A percentile compares a stretch with the other conserved stretches of the same genome.
phyloP scores from a whole-genome alignment of 208 protist species.

The Dictyostelium gargantuum region DNA sequence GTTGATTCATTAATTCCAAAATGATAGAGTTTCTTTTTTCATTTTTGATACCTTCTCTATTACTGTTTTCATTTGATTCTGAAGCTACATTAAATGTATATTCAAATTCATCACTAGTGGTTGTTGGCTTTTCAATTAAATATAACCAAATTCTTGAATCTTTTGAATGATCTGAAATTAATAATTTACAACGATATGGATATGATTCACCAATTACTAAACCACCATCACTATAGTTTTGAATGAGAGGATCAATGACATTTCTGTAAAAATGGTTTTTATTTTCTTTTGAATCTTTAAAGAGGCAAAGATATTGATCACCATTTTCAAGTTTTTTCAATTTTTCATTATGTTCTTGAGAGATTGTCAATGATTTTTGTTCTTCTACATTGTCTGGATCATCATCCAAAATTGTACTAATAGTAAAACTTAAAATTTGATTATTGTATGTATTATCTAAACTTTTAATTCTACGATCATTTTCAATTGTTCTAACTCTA shows the following conservation, averaged over 20 bases:
- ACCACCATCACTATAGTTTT: neutral
- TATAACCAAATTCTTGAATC: neutral
- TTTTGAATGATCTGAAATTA: neutral
- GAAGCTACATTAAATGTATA: neutral
- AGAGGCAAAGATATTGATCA: neutral
- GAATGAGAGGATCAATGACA: neutral
- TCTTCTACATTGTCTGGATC: neutral
- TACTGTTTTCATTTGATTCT: neutral
- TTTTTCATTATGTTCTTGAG: neutral
- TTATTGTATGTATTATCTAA: neutral
- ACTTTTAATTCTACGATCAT: neutral
- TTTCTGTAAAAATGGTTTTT: neutral
- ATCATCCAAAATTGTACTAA: neutral
- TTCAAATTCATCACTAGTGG: neutral
- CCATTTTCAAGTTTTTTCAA: neutral
- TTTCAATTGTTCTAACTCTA: neutral
- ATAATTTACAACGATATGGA: neutral
- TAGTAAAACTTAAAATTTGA: neutral
- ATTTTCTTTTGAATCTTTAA: neutral
- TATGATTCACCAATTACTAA: neutral
- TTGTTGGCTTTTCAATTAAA: neutral
- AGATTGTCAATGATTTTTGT: neutral
- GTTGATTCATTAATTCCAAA: neutral
- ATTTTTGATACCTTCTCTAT: neutral
- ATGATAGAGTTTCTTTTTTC: neutral